A percentile compares a stretch with the other conserved stretches of the same genome.
Evolutionary conservation across 1,284 basidiomycete species (phyloP).

Genomic region (Trichosporon sp.): DNA sequence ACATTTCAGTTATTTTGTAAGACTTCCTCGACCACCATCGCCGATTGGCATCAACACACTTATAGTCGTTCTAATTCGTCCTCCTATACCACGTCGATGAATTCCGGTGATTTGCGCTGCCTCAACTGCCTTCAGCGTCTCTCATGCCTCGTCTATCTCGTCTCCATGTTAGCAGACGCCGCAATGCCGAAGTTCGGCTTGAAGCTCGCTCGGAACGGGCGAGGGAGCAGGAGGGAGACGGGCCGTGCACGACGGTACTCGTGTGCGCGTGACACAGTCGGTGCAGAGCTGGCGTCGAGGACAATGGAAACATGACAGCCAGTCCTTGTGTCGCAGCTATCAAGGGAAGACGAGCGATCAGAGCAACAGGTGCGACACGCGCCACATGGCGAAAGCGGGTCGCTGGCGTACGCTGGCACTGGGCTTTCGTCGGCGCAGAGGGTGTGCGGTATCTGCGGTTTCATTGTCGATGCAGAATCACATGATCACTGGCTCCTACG

Average conservation of each 20-base stretch:
- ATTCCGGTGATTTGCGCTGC: not conserved
- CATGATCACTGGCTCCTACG: not conserved
- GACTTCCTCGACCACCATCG: not conserved
- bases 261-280: not conserved
- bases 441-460: not conserved
- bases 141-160: too few species aligned
- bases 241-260: not conserved
- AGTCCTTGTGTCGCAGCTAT: conserved; percentile 1
- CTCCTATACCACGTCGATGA: conserved; percentile 2
- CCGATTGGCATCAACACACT: not conserved
- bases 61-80: conserved; percentile 8
- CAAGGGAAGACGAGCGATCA: not conserved
- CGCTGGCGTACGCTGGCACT: not conserved
- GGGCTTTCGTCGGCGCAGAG: not conserved
- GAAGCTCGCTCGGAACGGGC: not conserved
- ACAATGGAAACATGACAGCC: not conserved
- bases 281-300: not conserved
- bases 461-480: not conserved
- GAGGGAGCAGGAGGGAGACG: too few species aligned
- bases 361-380: not conserved
- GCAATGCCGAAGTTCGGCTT: too few species aligned
- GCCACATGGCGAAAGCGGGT: not conserved
- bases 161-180: too few species aligned
- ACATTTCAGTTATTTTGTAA: conserved; percentile 15
- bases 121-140: not conserved